These are phyloP conservation scores for Aquilaria yunnanensis DNA, from an alignment of 345 rosid species.

Conservation along the genomic window DNA sequence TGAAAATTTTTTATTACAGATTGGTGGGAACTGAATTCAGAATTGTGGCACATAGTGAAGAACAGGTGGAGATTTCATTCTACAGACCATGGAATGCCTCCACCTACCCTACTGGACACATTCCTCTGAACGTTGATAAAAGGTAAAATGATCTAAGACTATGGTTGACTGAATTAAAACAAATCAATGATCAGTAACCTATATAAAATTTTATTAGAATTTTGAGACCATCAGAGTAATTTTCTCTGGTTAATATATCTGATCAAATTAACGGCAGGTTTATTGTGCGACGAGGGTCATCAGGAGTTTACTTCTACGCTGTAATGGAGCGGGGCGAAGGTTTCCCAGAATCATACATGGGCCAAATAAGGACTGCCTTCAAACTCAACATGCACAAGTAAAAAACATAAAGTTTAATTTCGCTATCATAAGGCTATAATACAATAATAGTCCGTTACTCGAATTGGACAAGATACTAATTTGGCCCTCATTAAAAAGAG, in stretches of 20 bases:
- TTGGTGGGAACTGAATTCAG: slow-evolving; percentile 35
- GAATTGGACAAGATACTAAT: too few species aligned
- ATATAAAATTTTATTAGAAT: too few species aligned
- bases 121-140: slow-evolving; percentile 72
- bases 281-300: slow-evolving; percentile 45
- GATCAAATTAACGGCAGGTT: slow-evolving; percentile 23
- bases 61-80: slow-evolving; percentile 63
- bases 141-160: slow-evolving; percentile 30
- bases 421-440: too few species aligned
- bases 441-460: too few species aligned
- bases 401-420: not conserved
- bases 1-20: slow-evolving; percentile 9
- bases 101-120: not conserved
- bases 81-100: slow-evolving; percentile 37
- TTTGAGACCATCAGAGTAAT: too few species aligned
- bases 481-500: too few species aligned
- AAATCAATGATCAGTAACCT: too few species aligned
- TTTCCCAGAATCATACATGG: slow-evolving; percentile 84
- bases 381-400: slow-evolving; percentile 39
- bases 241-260: too few species aligned
- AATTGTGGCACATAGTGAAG: slow-evolving; percentile 35
- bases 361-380: slow-evolving; percentile 74
- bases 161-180: too few species aligned
- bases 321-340: slow-evolving; percentile 60
- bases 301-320: slow-evolving; percentile 62